Conservation (phyloP, 2,329 filamentous ascomycete genomes). For the Ophiocordyceps polyrhachis-furcata region DNA sequence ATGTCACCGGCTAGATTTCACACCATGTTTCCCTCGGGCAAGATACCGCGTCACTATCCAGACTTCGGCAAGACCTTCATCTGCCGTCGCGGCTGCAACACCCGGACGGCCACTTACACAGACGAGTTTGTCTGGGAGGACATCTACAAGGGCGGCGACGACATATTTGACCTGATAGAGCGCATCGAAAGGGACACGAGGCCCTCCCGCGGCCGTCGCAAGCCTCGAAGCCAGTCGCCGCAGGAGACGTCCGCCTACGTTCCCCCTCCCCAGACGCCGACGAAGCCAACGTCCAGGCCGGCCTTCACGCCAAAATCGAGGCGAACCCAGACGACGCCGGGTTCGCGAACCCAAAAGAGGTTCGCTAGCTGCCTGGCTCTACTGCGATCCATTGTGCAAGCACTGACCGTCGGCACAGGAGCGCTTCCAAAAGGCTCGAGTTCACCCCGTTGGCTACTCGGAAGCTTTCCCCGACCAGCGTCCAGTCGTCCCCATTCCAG, state of each 20-base stretch:
- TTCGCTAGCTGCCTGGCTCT: slow-evolving; percentile 1
- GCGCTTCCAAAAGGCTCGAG: slow-evolving; percentile 52
- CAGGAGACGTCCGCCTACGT: slow-evolving; percentile 11
- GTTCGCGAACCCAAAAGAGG: slow-evolving; percentile 14
- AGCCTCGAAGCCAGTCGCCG: slow-evolving; percentile 13
- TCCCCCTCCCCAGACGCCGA: slow-evolving; percentile 19
- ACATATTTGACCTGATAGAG: slow-evolving; percentile 47
- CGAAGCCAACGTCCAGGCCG: slow-evolving; percentile 12
- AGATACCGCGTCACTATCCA: slow-evolving; percentile 50
- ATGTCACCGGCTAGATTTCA: slow-evolving; percentile 55
- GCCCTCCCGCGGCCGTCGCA: slow-evolving; percentile 26
- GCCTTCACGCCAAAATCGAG: slow-evolving; percentile 14
- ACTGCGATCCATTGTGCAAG: background rate
- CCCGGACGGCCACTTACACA: slow-evolving; percentile 75
- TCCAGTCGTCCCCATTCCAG: slow-evolving; percentile 75
- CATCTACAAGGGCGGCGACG: slow-evolving; percentile 45
- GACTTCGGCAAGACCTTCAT: slow-evolving; percentile 77
- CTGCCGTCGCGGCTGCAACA: slow-evolving; percentile 78
- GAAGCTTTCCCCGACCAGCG: slow-evolving; percentile 54
- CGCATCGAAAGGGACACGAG: slow-evolving; percentile 57
- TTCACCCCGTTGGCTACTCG: slow-evolving; percentile 92
- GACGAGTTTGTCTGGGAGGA: slow-evolving; percentile 88
- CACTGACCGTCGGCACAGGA: slow-evolving; percentile 25
- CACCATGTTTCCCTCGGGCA: slow-evolving; percentile 52
- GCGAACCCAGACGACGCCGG: slow-evolving; percentile 12